These are phyloP conservation scores for Juncus inflexus DNA, from an alignment of 176 grass and related monocot genomes.

Conservation along the genomic window DNA sequence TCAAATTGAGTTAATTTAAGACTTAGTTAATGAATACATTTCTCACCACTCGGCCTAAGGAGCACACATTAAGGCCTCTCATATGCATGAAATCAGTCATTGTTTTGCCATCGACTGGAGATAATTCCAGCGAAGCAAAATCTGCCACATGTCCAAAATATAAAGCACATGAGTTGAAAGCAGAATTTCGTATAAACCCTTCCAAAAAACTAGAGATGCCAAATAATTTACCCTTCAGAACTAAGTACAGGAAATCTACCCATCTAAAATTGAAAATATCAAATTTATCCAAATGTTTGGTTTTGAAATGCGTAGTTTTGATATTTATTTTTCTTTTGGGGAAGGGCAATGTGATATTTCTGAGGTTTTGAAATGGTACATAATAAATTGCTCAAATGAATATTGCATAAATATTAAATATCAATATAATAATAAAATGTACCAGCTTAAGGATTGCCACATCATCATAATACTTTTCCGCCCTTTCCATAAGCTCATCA, in stretches of 20 bases:
- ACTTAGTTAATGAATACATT: constrained; percentile 8
- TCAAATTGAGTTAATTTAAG: constrained; percentile 21
- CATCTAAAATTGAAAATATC: no score
- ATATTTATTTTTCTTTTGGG: no score
- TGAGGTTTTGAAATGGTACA: no score
- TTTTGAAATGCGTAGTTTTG: no score
- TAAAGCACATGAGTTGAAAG: not conserved
- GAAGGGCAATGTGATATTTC: no score
- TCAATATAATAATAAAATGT: constrained; percentile 23
- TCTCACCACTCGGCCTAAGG: constrained; percentile 76
- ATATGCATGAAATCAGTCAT: constrained; percentile 99
- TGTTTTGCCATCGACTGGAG: constrained; percentile 96
- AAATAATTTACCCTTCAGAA: no score
- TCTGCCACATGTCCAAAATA: constrained; percentile 61
- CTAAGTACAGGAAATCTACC: no score
- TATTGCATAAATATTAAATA: not conserved
- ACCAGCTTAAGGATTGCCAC: constrained; percentile 94
- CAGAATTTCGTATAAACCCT: no score
- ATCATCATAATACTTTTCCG: constrained; percentile 82
- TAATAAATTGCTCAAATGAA: no score
- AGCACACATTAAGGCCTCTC: constrained; percentile 87
- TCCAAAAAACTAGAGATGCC: no score
- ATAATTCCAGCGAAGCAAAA: constrained; percentile 99
- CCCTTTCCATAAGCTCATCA: constrained; percentile 83
- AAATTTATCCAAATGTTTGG: no score